phyloP scores from a whole-genome alignment of 163 green algal species.

The Scenedesmus sp. region DNA sequence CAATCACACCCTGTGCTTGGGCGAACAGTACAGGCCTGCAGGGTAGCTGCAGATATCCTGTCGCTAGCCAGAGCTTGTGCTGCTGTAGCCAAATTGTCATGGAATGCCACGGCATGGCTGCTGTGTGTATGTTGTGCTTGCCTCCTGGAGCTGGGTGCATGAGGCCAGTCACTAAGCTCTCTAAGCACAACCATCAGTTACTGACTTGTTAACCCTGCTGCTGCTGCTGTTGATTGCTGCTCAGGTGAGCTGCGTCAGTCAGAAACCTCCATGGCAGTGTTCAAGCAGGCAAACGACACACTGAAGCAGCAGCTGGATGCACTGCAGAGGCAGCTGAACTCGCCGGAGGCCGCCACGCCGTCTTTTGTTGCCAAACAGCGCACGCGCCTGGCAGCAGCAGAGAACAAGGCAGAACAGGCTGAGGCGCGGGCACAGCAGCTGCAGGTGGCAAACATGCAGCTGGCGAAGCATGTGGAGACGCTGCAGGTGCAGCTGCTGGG shows the following conservation, averaged over 20 bases:
- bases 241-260: slow-evolving; percentile 28
- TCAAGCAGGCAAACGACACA: slow-evolving; percentile 9
- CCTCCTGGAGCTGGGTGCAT: too few relatives aligned
- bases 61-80: too few relatives aligned
- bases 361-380: slow-evolving; percentile 48
- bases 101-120: not conserved
- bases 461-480: not conserved
- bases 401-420: not conserved
- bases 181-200: too few relatives aligned
- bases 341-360: slow-evolving; percentile 38
- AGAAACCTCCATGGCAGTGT: slow-evolving; percentile 12
- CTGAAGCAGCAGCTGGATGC: slow-evolving; percentile 19
- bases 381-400: slow-evolving; percentile 20
- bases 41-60: too few relatives aligned
- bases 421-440: not conserved
- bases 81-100: too few relatives aligned
- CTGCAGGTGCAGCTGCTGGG: not conserved
- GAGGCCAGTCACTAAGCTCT: too few relatives aligned
- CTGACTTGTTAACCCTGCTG: not conserved
- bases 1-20: not conserved
- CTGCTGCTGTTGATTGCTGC: not conserved
- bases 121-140: too few relatives aligned
- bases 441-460: not conserved
- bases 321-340: slow-evolving; percentile 19
- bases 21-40: too few relatives aligned